A percentile compares a stretch with the other conserved stretches of the same genome.
These are phyloP conservation scores for Coemansia sp. DNA, from an alignment of 192 early-diverging fungal species.

Conservation along the genomic window DNA sequence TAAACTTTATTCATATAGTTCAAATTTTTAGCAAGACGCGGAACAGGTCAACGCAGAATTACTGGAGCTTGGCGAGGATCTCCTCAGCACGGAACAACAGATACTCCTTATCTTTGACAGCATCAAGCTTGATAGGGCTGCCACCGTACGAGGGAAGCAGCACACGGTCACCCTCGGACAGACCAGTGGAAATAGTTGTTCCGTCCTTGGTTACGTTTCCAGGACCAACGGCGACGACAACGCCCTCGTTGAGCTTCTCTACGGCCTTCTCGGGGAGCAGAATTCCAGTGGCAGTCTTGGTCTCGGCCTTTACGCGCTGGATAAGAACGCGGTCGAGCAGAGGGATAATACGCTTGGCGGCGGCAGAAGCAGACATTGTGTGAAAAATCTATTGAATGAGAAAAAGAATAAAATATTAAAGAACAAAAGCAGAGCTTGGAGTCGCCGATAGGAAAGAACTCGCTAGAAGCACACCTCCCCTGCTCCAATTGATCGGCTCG, in stretches of 20 bases:
- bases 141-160: conserved; percentile 97
- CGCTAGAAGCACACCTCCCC: neutral
- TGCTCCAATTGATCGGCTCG: neutral
- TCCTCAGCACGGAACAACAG: conserved; percentile 91
- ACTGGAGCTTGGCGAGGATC: conserved; percentile 89
- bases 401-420: neutral
- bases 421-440: neutral
- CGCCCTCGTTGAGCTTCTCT: conserved; percentile 94
- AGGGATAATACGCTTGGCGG: conserved; percentile 87
- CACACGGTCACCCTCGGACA: conserved; percentile 92
- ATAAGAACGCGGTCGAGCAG: conserved; percentile 98
- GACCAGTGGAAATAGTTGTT: conserved; percentile 71
- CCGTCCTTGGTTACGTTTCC: conserved; percentile 88
- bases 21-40: neutral
- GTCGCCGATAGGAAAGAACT: neutral
- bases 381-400: neutral
- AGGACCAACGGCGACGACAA: conserved; percentile 93
- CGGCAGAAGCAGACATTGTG: conserved; percentile 16
- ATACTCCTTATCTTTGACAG: conserved; percentile 74
- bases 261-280: conserved; percentile 99
- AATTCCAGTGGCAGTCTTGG: conserved; percentile 91
- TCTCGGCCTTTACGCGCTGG: conserved; percentile 91
- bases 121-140: conserved; percentile 84
- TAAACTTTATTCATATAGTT: neutral
- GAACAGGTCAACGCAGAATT: neutral